Evolutionary conservation across 495 filamentous ascomycete species (phyloP).

Genomic region (Neohortaea acidophila): DNA sequence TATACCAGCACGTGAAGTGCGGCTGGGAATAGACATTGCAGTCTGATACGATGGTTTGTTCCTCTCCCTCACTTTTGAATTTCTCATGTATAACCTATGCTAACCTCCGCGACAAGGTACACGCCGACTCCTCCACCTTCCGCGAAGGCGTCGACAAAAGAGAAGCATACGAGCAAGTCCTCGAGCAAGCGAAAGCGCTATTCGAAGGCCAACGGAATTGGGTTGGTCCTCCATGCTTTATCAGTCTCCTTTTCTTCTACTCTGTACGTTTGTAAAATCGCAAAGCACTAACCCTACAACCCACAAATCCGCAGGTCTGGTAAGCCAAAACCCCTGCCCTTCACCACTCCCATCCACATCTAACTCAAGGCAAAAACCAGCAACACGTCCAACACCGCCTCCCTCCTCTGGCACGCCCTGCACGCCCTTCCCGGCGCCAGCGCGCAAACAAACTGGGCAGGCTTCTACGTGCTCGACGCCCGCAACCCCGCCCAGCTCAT

Average conservation of each 20-base stretch:
- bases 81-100: too few relatives aligned
- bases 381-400: constrained; percentile 72
- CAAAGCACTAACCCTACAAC: too few relatives aligned
- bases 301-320: constrained; percentile 43
- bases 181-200: constrained; percentile 54
- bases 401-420: constrained; percentile 76
- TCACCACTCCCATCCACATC: too few relatives aligned
- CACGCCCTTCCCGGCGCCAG: constrained; percentile 62
- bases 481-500: constrained; percentile 37
- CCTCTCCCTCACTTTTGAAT: too few relatives aligned
- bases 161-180: constrained; percentile 61
- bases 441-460: constrained; percentile 69
- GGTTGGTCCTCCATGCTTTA: too few relatives aligned
- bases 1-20: too few relatives aligned
- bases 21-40: background rate
- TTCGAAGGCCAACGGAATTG: constrained; percentile 73
- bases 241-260: too few relatives aligned
- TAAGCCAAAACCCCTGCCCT: constrained; percentile 24
- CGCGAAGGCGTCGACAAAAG: constrained; percentile 47
- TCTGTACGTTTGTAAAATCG: too few relatives aligned
- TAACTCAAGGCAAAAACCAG: constrained; percentile 35
- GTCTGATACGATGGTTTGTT: too few relatives aligned
- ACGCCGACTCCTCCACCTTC: constrained; percentile 77
- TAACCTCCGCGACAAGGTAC: too few relatives aligned
- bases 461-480: constrained; percentile 70